Conservation (phyloP, 805 yeast species). For the Candida golubevii region DNA sequence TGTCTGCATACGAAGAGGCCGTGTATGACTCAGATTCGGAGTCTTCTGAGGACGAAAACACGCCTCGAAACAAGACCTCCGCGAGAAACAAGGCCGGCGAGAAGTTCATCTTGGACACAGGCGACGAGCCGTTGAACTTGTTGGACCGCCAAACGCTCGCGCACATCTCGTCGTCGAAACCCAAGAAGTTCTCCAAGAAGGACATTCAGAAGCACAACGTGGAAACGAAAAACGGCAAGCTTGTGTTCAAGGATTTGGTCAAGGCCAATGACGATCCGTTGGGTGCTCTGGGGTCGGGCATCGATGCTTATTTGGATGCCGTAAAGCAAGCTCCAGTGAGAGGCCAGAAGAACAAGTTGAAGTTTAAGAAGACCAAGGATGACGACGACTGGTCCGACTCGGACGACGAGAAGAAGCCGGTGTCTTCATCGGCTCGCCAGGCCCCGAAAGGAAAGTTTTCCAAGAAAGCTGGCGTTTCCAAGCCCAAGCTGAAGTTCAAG, state of each 20-base stretch:
- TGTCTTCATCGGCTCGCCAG: not conserved
- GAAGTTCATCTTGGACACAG: conserved; percentile 74
- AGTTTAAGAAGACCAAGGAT: conserved; percentile 66
- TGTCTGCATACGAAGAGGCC: conserved; percentile 91
- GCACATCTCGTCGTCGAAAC: conserved; percentile 84
- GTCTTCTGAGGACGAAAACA: conserved; percentile 40
- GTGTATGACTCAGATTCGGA: conserved; percentile 63
- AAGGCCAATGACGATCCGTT: conserved; percentile 42
- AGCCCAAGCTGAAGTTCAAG: conserved; percentile 49
- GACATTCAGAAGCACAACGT: conserved; percentile 33
- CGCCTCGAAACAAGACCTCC: conserved; percentile 19
- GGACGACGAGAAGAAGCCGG: conserved; percentile 28
- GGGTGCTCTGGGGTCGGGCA: conserved; percentile 48
- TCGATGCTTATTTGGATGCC: conserved; percentile 92
- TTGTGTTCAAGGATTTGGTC: conserved; percentile 54
- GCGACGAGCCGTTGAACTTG: conserved; percentile 79
- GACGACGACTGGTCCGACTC: conserved; percentile 48
- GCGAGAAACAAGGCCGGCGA: conserved; percentile 29
- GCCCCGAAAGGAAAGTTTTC: conserved; percentile 12
- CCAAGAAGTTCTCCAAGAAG: conserved; percentile 52
- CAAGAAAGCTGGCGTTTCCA: conserved; percentile 25
- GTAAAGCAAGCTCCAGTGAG: conserved; percentile 89
- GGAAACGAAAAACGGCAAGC: conserved; percentile 57
- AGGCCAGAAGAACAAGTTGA: conserved; percentile 88
- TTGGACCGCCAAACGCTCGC: conserved; percentile 81